phyloP scores from a whole-genome alignment of 2,329 filamentous ascomycete species.

The Clarireedia homoeocarpa region DNA sequence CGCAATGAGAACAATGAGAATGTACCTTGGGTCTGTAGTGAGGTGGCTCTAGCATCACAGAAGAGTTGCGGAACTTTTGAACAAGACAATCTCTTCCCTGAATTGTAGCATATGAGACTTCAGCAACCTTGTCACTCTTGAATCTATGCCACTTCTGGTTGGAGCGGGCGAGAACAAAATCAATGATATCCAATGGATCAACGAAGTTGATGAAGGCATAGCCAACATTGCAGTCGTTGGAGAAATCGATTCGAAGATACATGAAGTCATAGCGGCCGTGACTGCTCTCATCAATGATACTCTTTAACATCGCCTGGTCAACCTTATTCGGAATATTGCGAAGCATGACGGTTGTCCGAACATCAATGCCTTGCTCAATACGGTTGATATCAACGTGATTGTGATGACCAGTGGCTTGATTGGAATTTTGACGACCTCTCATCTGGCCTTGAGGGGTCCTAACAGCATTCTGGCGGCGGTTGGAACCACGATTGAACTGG shows the following conservation, averaged over 20 bases:
- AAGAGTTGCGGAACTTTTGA: slow-evolving; percentile 94
- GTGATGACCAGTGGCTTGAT: slow-evolving; percentile 41
- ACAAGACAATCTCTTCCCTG: slow-evolving; percentile 88
- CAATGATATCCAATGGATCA: slow-evolving; percentile 68
- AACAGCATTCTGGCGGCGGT: slow-evolving; percentile 33
- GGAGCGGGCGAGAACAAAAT: slow-evolving; percentile 64
- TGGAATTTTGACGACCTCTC: slow-evolving; percentile 34
- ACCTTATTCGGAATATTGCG: slow-evolving; percentile 93
- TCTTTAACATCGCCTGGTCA: slow-evolving; percentile 67
- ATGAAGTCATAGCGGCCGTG: slow-evolving; percentile 87
- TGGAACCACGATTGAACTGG: slow-evolving; percentile 14
- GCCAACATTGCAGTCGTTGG: slow-evolving; percentile 82
- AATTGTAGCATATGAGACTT: slow-evolving; percentile 94
- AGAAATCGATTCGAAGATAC: slow-evolving; percentile 87
- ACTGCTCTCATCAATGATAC: slow-evolving; percentile 69
- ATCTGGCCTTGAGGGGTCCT: slow-evolving; percentile 27
- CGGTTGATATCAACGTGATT: slow-evolving; percentile 54
- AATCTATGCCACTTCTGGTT: slow-evolving; percentile 73
- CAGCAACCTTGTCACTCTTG: slow-evolving; percentile 75
- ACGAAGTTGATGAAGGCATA: slow-evolving; percentile 97
- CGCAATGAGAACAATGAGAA: slow-evolving; percentile 28
- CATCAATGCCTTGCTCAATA: slow-evolving; percentile 60
- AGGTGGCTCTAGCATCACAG: slow-evolving; percentile 81
- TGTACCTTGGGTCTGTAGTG: slow-evolving; percentile 76
- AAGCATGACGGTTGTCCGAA: slow-evolving; percentile 79